These are phyloP conservation scores for Posidonia australis DNA, from an alignment of 106 monocot species.

Conservation along the genomic window DNA sequence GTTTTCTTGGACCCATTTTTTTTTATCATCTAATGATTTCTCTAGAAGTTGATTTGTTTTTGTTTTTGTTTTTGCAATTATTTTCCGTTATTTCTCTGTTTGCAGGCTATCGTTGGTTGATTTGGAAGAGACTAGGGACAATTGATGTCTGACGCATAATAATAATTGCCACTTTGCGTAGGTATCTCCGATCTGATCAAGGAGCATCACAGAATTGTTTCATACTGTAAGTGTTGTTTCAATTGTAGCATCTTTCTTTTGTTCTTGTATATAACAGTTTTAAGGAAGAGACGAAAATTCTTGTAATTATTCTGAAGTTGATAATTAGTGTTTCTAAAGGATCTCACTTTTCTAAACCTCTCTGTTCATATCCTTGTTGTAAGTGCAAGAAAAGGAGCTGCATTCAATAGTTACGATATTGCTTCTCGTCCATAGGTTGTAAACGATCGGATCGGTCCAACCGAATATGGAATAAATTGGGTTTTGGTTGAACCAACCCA, in stretches of 20 bases:
- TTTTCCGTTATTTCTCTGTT: neutral
- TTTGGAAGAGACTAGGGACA: neutral
- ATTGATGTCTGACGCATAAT: too few relatives aligned
- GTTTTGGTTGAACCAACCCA: too few relatives aligned
- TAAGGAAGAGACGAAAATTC: neutral
- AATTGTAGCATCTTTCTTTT: neutral
- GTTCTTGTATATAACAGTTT: neutral
- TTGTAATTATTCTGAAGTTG: neutral
- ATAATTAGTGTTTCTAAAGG: neutral
- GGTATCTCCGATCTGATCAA: neutral
- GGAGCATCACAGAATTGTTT: neutral
- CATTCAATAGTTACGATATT: neutral
- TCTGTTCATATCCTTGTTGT: neutral
- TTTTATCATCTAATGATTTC: too few relatives aligned
- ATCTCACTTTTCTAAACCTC: neutral
- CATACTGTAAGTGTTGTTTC: neutral
- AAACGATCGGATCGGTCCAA: too few relatives aligned
- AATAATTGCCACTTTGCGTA: neutral
- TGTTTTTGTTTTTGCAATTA: neutral
- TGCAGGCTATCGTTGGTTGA: neutral
- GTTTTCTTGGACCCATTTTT: too few relatives aligned
- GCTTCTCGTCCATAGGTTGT: neutral
- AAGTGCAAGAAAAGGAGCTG: neutral
- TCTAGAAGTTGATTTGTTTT: too few relatives aligned
- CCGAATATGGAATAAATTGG: too few relatives aligned